Evolutionary conservation across 2,329 filamentous ascomycete species (phyloP), one percentile per base, ranked within the genome.

Genomic region (Periconia macrospinosa): DNA sequence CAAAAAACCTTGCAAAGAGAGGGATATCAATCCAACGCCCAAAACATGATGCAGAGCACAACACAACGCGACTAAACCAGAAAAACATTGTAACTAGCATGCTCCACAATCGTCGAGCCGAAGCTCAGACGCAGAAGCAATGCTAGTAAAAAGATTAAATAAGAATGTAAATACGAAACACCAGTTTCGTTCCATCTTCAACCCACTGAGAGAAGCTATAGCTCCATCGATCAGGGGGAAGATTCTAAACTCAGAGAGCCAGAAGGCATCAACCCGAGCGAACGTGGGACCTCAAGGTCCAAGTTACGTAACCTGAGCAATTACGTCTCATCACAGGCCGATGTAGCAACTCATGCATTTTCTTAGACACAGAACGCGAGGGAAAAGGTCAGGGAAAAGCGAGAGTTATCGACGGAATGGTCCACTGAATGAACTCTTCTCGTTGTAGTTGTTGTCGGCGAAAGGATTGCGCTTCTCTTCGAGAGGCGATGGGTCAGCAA

Each of bases 301-400:
- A 73, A 65, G 54, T 57, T 72, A 70, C 71, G 72, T 67, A 69
- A 72, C 69, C 72, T 73, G 72, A 75, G 73, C 72, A 68, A 72
- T 76, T 75, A 75, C 71, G 70, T 59, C 71, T 74, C 68, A 59
- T 70, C 63, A 59, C 71, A 71, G 66, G 66, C 63, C 70, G 59
- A 65, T 54, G 47, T 53, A 54, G 44, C 44, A 68, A 58, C 53
- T 56, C 51, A 48, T 45, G 49, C 57, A 46, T 44, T 52, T 37
- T 52, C 58, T 49, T 64, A 77, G 75, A 75, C 76, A 55, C 73
- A 76, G 73, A 74, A 72, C 71, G 67, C 69, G 66, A 67, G 67
- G 62, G 73, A 65, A 74, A 78, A 77, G 78, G 78, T 79, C 78
- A 78, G 65, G 68, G 75, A 67, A 66, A 61, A 14, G 57, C 57